A percentile compares a stretch with the other conserved stretches of the same genome.
These are phyloP conservation scores for Pinguiococcus pyrenoidosus DNA, from an alignment of 108 stramenopile genomes.

Conservation along the genomic window DNA sequence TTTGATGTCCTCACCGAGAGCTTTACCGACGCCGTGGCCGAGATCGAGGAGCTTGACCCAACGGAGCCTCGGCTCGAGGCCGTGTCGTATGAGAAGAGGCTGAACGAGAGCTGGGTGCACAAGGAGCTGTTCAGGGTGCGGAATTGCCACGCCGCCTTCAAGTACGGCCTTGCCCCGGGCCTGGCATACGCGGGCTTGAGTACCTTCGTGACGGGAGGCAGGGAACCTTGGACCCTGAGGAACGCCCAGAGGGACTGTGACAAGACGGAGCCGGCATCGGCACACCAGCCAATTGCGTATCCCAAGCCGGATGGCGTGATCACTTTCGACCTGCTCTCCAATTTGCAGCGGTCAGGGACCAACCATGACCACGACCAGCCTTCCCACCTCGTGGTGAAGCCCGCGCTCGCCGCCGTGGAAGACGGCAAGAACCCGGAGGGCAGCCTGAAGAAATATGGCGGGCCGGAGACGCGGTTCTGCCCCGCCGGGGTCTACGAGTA, in stretches of 20 bases:
- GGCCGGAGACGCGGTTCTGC: conserved; percentile 93
- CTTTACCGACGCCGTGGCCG: neutral
- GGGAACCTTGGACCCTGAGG: conserved; percentile 85
- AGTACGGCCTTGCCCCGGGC: conserved; percentile 76
- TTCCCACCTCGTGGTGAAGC: conserved; percentile 78
- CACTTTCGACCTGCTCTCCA: conserved; percentile 89
- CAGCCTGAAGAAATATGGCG: conserved; percentile 69
- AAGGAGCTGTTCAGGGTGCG: conserved; percentile 83
- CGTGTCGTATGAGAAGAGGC: conserved; percentile 21
- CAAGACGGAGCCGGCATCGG: conserved; percentile 50
- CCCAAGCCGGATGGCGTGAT: conserved; percentile 84
- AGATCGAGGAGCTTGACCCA: conserved; percentile 42
- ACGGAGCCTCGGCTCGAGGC: conserved; percentile 39
- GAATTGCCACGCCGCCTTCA: conserved; percentile 90
- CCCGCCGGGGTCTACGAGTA: conserved; percentile 92
- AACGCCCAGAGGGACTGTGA: conserved; percentile 25
- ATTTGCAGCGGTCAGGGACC: conserved; percentile 79
- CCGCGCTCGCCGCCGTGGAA: conserved; percentile 19
- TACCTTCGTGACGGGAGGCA: conserved; percentile 72
- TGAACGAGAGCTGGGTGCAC: conserved; percentile 81
- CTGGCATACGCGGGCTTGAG: conserved; percentile 75
- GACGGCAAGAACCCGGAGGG: conserved; percentile 42
- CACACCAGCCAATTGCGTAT: conserved; percentile 59
- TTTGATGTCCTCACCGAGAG: conserved; percentile 64
- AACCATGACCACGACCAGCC: conserved; percentile 98